These are phyloP conservation scores for Fusarium chuoi DNA, from an alignment of 2,329 filamentous ascomycete genomes.

Conservation along the genomic window DNA sequence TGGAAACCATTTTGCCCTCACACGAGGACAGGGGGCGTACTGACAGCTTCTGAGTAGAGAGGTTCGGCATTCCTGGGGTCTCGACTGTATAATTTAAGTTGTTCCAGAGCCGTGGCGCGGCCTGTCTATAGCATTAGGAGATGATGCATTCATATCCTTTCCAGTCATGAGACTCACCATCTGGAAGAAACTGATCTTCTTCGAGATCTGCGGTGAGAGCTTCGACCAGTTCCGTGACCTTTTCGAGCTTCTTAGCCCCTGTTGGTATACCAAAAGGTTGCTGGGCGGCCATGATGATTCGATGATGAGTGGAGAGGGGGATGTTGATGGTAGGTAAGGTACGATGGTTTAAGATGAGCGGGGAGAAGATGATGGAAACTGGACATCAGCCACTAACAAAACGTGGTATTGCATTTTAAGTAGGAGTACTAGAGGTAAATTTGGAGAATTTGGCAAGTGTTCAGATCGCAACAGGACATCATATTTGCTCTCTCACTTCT, in stretches of 20 bases:
- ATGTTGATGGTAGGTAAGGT: slow-evolving; percentile 6
- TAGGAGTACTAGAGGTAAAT: background rate
- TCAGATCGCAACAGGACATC: background rate
- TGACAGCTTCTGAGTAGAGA: slow-evolving; percentile 83
- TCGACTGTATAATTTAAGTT: slow-evolving; percentile 76
- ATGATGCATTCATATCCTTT: background rate
- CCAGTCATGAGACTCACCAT: slow-evolving; percentile 57
- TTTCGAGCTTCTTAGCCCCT: slow-evolving; percentile 67
- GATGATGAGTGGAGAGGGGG: background rate
- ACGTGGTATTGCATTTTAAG: slow-evolving; percentile 5
- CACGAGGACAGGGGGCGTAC: slow-evolving; percentile 24
- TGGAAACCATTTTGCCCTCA: background rate
- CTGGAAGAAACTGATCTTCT: slow-evolving; percentile 65
- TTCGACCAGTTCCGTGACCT: slow-evolving; percentile 72
- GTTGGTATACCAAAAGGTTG: slow-evolving; percentile 47
- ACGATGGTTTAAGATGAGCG: slow-evolving; percentile 11
- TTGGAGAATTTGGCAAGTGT: background rate
- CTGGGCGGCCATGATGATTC: slow-evolving; percentile 35
- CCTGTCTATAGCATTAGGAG: slow-evolving; percentile 57
- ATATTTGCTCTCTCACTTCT: background rate
- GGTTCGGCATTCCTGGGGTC: slow-evolving; percentile 77
- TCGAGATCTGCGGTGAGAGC: slow-evolving; percentile 71
- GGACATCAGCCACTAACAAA: slow-evolving; percentile 29
- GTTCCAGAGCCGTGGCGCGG: slow-evolving; percentile 68
- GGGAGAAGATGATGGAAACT: slow-evolving; percentile 22